Percentiles rank a stretch among this genome's conserved stretches.
Evolutionary conservation across 2,329 filamentous ascomycete genomes (phyloP).

Genomic region (Arthrobotrys musiformis): DNA sequence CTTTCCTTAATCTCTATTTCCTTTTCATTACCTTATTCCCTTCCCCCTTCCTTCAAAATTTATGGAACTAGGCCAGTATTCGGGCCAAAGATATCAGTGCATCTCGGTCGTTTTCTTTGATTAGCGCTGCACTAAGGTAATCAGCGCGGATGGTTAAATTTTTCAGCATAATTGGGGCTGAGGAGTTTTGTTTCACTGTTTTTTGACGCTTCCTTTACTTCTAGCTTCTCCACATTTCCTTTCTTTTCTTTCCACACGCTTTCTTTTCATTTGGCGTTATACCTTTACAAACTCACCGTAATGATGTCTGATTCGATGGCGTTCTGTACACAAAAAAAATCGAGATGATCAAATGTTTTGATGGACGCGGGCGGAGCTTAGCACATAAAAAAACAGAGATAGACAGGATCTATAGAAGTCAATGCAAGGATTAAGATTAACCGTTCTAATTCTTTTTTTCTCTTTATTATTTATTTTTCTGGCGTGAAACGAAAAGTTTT

Average conservation of each 20-base stretch:
- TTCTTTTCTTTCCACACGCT: neutral
- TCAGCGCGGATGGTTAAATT: neutral
- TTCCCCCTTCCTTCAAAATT: neutral
- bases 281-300: neutral
- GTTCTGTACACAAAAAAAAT: neutral
- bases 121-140: slow-evolving; percentile 1
- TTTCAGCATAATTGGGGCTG: neutral
- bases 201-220: neutral
- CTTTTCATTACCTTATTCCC: too few species aligned
- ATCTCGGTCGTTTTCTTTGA: slow-evolving; percentile 3
- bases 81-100: neutral
- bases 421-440: neutral
- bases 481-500: too few species aligned
- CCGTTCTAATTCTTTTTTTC: too few species aligned
- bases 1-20: slow-evolving; percentile 15
- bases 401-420: slow-evolving; percentile 28
- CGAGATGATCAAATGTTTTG: neutral
- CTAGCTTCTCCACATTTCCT: neutral
- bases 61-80: neutral
- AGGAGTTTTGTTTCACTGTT: slow-evolving; percentile 18
- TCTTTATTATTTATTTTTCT: neutral
- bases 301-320: too few species aligned
- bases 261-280: neutral
- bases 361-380: too few species aligned
- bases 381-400: slow-evolving; percentile 3